A percentile compares a stretch with the other conserved stretches of the same genome.
phyloP scores from a whole-genome alignment of 108 stramenopile species.

The Hondaea fermentalgiana region DNA sequence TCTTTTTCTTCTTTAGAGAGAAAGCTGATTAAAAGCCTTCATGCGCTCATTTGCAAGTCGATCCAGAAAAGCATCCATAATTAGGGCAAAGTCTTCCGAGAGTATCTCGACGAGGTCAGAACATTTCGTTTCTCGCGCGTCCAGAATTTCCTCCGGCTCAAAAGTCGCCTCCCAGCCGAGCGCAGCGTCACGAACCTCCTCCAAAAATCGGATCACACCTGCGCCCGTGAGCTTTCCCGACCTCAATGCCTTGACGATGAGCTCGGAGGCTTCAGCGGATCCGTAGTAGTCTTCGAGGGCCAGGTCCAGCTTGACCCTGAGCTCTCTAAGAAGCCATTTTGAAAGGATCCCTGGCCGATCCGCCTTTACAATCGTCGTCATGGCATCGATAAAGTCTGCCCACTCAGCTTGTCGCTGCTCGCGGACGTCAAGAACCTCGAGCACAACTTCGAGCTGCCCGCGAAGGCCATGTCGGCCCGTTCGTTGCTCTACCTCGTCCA shows the following conservation, averaged over 20 bases:
- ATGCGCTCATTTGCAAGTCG: neutral
- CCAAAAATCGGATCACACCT: neutral
- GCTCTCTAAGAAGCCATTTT: neutral
- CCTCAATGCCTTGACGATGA: neutral
- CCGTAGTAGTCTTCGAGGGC: neutral
- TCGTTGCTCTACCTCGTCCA: neutral
- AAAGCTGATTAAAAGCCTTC: neutral
- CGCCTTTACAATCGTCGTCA: neutral
- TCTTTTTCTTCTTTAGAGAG: neutral
- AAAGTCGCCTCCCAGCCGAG: neutral
- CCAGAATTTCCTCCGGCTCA: neutral
- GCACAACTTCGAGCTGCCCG: neutral
- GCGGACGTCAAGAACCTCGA: neutral
- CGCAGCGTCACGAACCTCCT: neutral
- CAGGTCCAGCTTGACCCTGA: neutral
- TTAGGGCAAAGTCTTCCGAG: neutral
- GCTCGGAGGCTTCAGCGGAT: neutral
- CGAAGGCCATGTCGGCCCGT: neutral
- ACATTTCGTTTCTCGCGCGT: neutral
- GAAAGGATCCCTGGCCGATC: neutral
- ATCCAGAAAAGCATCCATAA: neutral
- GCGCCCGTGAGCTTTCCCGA: neutral
- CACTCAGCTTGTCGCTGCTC: neutral
- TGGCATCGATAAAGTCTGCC: neutral
- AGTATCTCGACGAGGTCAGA: neutral